phyloP scores from a whole-genome alignment of 495 filamentous ascomycete species.

The Peziza echinospora region DNA sequence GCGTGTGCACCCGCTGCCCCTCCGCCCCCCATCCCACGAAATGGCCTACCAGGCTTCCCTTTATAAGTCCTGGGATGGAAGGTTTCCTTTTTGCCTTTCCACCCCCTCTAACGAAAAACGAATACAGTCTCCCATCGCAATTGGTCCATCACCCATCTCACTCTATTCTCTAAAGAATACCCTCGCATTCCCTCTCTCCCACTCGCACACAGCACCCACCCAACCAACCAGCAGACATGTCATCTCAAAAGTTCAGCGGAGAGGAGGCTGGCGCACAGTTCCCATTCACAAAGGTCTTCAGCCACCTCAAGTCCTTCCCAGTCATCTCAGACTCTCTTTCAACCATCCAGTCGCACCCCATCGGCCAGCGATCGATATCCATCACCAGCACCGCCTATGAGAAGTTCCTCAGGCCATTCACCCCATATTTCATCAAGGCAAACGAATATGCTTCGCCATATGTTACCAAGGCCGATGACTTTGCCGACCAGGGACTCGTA shows the following conservation, averaged over 20 bases:
- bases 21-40: not conserved
- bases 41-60: not conserved
- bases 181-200: too few species aligned
- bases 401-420: conserved; percentile 38
- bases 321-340: conserved; percentile 57
- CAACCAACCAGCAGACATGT: too few species aligned
- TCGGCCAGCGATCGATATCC: conserved; percentile 59
- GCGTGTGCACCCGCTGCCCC: too few species aligned
- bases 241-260: too few species aligned
- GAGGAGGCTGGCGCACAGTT: not conserved
- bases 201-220: too few species aligned
- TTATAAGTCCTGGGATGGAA: too few species aligned
- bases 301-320: conserved; percentile 77
- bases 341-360: conserved; percentile 55
- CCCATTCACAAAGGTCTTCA: conserved; percentile 8
- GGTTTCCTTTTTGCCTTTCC: too few species aligned
- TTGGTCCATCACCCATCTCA: too few species aligned
- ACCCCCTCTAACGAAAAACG: too few species aligned
- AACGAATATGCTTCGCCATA: conserved; percentile 65
- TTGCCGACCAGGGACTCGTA: conserved; percentile 53
- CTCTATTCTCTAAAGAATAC: too few species aligned
- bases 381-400: conserved; percentile 46
- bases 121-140: too few species aligned
- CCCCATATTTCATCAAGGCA: conserved; percentile 56
- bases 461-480: conserved; percentile 52